phyloP scores from a whole-genome alignment of 345 rosid genomes.

The Theobroma cacao region DNA sequence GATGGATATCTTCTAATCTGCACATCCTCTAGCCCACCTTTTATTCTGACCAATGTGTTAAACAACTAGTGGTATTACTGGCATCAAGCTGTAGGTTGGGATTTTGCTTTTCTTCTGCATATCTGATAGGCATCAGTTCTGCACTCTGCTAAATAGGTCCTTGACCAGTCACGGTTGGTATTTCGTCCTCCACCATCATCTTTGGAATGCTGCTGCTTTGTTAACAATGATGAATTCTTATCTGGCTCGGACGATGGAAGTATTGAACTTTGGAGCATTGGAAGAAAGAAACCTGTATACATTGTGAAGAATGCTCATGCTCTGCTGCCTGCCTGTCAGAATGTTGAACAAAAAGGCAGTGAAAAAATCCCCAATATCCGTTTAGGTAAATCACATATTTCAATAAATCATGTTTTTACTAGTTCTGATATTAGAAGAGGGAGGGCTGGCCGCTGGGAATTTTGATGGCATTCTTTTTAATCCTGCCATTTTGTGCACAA shows the following conservation, averaged over 20 bases:
- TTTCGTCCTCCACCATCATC: slow-evolving; percentile 81
- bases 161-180: slow-evolving; percentile 64
- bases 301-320: slow-evolving; percentile 80
- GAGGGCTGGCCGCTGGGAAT: not conserved
- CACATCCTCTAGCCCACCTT: not conserved
- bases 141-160: slow-evolving; percentile 49
- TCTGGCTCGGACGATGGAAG: slow-evolving; percentile 97
- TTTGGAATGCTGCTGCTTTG: slow-evolving; percentile 89
- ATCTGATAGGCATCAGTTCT: slow-evolving; percentile 2
- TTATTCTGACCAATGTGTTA: not conserved
- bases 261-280: slow-evolving; percentile 65
- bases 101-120: not conserved
- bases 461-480: not conserved
- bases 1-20: not conserved
- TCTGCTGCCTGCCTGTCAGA: slow-evolving; percentile 21
- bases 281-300: slow-evolving; percentile 74
- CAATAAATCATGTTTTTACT: not conserved
- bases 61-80: not conserved
- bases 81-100: not conserved
- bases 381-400: slow-evolving; percentile 42
- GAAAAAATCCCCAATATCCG: slow-evolving; percentile 33
- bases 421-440: not conserved
- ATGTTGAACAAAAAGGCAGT: slow-evolving; percentile 22
- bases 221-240: slow-evolving; percentile 75
- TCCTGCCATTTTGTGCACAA: not conserved